A percentile compares a stretch with the other conserved stretches of the same genome.
These are phyloP conservation scores for Ustilago xerochloae DNA, from an alignment of 1,284 basidiomycete species.

Conservation along the genomic window DNA sequence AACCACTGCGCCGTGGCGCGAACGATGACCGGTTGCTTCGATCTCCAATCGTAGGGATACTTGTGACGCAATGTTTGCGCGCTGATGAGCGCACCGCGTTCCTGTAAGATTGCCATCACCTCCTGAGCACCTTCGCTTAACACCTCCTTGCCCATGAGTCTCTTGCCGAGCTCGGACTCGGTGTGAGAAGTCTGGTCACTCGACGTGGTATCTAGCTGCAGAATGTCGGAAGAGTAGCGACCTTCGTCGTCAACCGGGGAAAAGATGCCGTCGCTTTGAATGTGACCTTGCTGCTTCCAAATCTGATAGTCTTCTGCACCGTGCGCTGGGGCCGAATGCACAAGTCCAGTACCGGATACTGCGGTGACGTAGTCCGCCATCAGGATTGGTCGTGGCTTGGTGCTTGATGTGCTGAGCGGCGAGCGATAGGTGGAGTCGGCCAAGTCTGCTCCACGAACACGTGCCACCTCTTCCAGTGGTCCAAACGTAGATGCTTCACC, in stretches of 20 bases:
- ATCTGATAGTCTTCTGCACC: slow-evolving; percentile 86
- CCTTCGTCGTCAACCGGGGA: slow-evolving; percentile 81
- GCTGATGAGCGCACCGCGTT: slow-evolving; percentile 74
- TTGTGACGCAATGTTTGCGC: slow-evolving; percentile 81
- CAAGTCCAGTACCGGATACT: slow-evolving; percentile 92
- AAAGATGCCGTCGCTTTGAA: slow-evolving; percentile 43
- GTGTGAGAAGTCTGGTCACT: slow-evolving; percentile 71
- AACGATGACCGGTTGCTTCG: slow-evolving; percentile 89
- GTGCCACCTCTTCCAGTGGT: slow-evolving; percentile 31
- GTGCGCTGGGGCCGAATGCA: slow-evolving; percentile 95
- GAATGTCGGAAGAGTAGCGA: slow-evolving; percentile 73
- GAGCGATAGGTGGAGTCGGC: slow-evolving; percentile 77
- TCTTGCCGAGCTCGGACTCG: slow-evolving; percentile 56
- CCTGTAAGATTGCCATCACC: slow-evolving; percentile 73
- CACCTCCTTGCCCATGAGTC: slow-evolving; percentile 79
- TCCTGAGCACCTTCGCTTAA: slow-evolving; percentile 78
- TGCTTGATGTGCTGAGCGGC: slow-evolving; percentile 74
- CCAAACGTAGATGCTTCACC: slow-evolving; percentile 24
- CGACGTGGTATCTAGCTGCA: slow-evolving; percentile 14
- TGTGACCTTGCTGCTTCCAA: slow-evolving; percentile 50
- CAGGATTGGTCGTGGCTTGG: slow-evolving; percentile 69
- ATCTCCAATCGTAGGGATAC: slow-evolving; percentile 98
- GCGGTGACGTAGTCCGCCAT: slow-evolving; percentile 79
- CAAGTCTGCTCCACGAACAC: slow-evolving; percentile 69
- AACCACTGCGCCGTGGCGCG: slow-evolving; percentile 99